phyloP scores from a whole-genome alignment of 225 moss, liverwort and hornwort genomes.

The Bryum argenteum region DNA sequence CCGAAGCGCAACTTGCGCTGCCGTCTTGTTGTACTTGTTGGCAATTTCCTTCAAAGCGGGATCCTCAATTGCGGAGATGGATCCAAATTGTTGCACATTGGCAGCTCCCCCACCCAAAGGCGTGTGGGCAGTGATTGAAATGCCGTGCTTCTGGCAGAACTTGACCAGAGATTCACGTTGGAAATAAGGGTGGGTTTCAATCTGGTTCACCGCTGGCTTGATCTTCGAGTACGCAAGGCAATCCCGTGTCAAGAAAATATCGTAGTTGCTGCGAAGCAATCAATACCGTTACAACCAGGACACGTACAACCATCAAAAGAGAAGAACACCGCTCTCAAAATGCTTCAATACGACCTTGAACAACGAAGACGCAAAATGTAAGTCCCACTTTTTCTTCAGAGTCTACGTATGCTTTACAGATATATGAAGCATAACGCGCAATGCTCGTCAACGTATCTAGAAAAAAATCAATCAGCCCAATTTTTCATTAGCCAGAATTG shows the following conservation, averaged over 20 bases:
- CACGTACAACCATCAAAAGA: background rate
- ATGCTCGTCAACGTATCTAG: no score
- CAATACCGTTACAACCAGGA: background rate
- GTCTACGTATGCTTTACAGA: no score
- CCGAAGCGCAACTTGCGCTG: conserved; percentile 77
- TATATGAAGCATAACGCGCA: no score
- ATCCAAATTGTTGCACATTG: conserved; percentile 68
- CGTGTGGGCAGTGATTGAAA: conserved; percentile 84
- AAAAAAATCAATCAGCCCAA: no score
- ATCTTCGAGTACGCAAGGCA: conserved; percentile 88
- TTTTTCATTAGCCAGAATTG: no score
- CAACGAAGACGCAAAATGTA: no score
- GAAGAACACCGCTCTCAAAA: background rate
- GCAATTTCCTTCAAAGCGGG: conserved; percentile 71
- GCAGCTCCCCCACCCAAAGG: conserved; percentile 86
- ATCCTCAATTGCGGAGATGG: conserved; percentile 74
- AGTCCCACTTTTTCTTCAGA: no score
- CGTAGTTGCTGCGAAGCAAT: conserved; percentile 74
- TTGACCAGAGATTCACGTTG: conserved; percentile 83
- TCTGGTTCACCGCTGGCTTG: conserved; percentile 95
- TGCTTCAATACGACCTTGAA: no score
- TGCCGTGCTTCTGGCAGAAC: conserved; percentile 81
- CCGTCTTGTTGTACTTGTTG: conserved; percentile 67
- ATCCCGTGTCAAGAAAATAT: conserved; percentile 83
- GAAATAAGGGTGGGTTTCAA: conserved; percentile 96